Evolutionary conservation across 2,329 filamentous ascomycete species (phyloP), one percentile per base, ranked within the genome.

Genomic region (Fonsecaea monophora): DNA sequence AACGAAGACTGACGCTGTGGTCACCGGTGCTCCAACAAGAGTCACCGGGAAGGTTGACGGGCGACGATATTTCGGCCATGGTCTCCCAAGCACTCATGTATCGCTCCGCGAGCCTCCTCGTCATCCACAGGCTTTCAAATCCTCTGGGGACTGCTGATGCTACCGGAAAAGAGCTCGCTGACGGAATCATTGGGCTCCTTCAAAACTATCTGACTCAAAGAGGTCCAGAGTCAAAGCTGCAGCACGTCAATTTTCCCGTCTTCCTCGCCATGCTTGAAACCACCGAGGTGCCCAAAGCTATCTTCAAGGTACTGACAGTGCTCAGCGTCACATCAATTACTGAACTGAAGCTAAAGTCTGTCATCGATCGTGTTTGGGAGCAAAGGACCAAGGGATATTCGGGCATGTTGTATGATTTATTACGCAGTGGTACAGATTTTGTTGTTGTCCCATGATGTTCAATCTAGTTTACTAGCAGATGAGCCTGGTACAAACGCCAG

Each of bases 11-110:
- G 4, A 30, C 35, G 8, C 53, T 40, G n/a, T 66, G 64, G 64
- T 34, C 15, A 9, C 58, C 38, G 6, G n/a, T n/a, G 30, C 4
- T 40, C 12, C 30, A 38, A 1, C 10, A 10, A 12, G 40, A 73
- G 1, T 60, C 76, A 25, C 70, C 70, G 15, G 59, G 55, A 0
- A 62, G 59, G 0, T 77, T 74, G 57, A 69, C 70, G 2, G 58
- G 69, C n/a, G 60, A 71, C 40, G 76, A 77, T 53, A 69, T 74
- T 21, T 25, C 73, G 38, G 66, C 67, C 7, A 76, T 78, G 72
- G 62, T 73, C 21, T 72, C 75, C 7, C 76, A 78, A 55, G 75
- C 76, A 10, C 71, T 68, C n/a, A 69, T 75, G 9, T 78, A 77
- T 68, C 73, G 73, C 10, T 48, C 72, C 2, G 74, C 73, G 1